Base-by-base conservation (phyloP, 2,329 filamentous ascomycete species). In the Alternaria viburni region DNA sequence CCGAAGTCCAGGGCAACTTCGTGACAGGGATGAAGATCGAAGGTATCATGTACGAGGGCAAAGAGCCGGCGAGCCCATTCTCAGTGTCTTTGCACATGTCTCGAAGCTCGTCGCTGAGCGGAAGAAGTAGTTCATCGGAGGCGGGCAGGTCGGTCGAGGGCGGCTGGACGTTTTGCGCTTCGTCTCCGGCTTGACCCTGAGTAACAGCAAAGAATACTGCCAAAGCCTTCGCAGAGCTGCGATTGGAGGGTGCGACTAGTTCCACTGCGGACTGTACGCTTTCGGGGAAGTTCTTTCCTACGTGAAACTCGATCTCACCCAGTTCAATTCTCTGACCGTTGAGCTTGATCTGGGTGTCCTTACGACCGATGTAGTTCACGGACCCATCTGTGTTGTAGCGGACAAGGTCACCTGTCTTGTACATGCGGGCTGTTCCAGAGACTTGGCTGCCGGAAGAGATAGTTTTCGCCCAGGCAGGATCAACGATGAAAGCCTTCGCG, bases 11-110 rank as follows among this genome's bases (percentile, higher is more conserved):
- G 5, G 77, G 77, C 67, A 80, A 70, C 41, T 71, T 74, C 4
- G 49, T 67, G 19, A 80, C 67, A 0, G 77, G 77, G 7, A 79
- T 58, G 59, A 75, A 80, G 19, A 76, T 72, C 0, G 72, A 67
- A 1, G 77, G 77, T 19, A 78, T 75, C 77, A 79, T 79, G 57
- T 78, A 79, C 0, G 72, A 64, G 0, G 77, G 77, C 9, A 80
- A 59, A 4, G 71, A 65, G 10, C 73, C 70, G 10, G 67, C 69
- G 11, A 79, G 68, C 3, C 68, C 62, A 57, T 78, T 77, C 59
- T 77, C 75, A 13, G 76, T 65, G 6, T 68, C 55, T 54, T 78
- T 77, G 64, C 74, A 78, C 46, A 76, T 67, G 8, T 70, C 64
- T 17, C 71, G 69, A 12, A 72, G 52, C 11, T 68, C 55, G 23